Conservation (phyloP, 2,329 filamentous ascomycete genomes). For the Xylaria sp. region DNA sequence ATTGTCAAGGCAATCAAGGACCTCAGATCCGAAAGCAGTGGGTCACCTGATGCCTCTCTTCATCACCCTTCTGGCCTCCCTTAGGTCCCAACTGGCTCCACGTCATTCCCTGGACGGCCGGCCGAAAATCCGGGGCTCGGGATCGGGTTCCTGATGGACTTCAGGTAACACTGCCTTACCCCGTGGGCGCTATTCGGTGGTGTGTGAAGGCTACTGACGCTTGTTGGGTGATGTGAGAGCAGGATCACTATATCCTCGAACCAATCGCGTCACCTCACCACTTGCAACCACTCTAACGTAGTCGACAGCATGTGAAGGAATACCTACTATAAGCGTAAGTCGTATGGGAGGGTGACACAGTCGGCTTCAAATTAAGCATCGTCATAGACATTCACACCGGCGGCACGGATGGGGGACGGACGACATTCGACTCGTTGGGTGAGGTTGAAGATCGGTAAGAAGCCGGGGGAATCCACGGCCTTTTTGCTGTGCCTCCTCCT, state of each 20-base stretch:
- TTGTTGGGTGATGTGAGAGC: constrained; percentile 2
- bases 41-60: constrained; percentile 20
- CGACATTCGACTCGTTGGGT: not conserved
- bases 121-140: constrained; percentile 35
- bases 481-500: too few species aligned
- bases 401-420: not conserved
- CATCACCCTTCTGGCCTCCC: constrained; percentile 9
- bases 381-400: not conserved
- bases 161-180: not conserved
- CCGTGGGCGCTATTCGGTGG: not conserved
- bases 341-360: not conserved
- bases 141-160: constrained; percentile 18
- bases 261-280: constrained; percentile 14
- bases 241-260: constrained; percentile 1
- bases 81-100: constrained; percentile 9
- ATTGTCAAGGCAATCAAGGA: constrained; percentile 25
- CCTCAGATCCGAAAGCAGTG: constrained; percentile 36
- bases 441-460: not conserved
- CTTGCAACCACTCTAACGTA: not conserved
- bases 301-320: not conserved
- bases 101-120: constrained; percentile 22
- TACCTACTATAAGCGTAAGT: not conserved
- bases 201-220: not conserved
- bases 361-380: not conserved
- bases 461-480: too few species aligned